phyloP scores from a whole-genome alignment of 1,139 yeast genomes.

The Sugiyamaella pinicola region DNA sequence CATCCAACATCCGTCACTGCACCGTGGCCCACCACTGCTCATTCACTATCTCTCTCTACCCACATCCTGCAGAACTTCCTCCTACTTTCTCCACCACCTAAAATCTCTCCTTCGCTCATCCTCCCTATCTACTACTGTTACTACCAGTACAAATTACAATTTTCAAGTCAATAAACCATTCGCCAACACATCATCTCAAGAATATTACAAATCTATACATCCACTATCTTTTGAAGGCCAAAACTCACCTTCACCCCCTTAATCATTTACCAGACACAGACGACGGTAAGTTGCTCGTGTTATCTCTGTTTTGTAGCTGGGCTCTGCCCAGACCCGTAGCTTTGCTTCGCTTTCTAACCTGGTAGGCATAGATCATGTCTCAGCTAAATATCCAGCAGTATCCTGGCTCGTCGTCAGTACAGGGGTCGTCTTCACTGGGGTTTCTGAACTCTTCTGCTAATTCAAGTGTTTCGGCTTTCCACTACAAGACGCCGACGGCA shows the following conservation, averaged over 20 bases:
- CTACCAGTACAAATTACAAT: no score
- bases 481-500: conserved; percentile 24
- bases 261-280: not conserved
- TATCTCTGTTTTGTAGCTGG: no score
- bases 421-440: conserved; percentile 29
- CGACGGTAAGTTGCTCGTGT: not conserved
- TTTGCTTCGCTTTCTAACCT: not conserved
- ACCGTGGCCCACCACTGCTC: conserved; percentile 1
- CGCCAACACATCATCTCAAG: no score
- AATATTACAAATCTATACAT: no score
- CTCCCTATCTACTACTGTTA: not conserved
- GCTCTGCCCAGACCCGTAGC: not conserved
- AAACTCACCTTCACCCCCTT: not conserved
- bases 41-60: not conserved
- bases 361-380: conserved; percentile 7
- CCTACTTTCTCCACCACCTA: not conserved
- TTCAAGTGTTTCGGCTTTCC: conserved; percentile 43
- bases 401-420: conserved; percentile 32
- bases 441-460: conserved; percentile 34
- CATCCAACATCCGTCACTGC: no score
- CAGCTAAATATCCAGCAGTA: conserved; percentile 22
- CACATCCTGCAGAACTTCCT: conserved; percentile 2
- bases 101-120: not conserved
- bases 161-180: not conserved
- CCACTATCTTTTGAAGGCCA: not conserved